Evolutionary conservation across 495 filamentous ascomycete species (phyloP).

Genomic region (Staphylotrichum tortipilum): DNA sequence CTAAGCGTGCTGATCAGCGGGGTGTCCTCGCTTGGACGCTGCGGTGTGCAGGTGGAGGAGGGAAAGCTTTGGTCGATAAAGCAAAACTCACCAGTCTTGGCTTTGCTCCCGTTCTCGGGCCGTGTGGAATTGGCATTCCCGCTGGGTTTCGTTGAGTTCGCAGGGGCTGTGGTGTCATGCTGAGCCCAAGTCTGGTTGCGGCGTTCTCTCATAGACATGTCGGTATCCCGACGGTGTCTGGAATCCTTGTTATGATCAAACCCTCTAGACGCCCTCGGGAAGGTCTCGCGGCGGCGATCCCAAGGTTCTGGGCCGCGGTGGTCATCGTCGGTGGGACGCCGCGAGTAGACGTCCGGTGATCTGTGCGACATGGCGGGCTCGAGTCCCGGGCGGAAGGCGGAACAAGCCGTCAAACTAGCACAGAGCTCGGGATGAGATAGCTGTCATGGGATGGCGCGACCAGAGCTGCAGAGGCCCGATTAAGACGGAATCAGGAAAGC

Average conservation of each 20-base stretch:
- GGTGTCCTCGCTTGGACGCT: background rate
- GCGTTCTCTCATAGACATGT: background rate
- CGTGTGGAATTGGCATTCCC: background rate
- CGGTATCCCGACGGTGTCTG: slow-evolving; percentile 6
- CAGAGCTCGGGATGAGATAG: background rate
- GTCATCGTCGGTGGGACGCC: slow-evolving; percentile 17
- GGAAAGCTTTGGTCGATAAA: no score
- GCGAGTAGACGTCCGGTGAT: slow-evolving; percentile 11
- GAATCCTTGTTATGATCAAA: slow-evolving; percentile 1
- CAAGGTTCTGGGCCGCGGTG: slow-evolving; percentile 10
- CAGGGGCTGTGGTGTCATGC: background rate
- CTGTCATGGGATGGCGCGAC: background rate
- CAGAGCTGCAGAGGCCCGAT: background rate
- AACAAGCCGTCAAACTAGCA: slow-evolving; percentile 1
- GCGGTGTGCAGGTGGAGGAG: no score
- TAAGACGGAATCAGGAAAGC: no score
- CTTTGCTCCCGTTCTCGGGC: background rate
- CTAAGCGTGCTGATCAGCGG: background rate
- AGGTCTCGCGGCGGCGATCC: slow-evolving; percentile 11
- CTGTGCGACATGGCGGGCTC: slow-evolving; percentile 17
- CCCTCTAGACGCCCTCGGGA: background rate
- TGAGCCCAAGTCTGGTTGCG: background rate
- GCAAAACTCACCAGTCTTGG: background rate
- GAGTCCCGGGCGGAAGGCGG: background rate
- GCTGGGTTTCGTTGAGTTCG: background rate